A percentile compares a stretch with the other conserved stretches of the same genome.
phyloP scores from a whole-genome alignment of 2,329 filamentous ascomycete genomes.

The Diplodia sapinea region DNA sequence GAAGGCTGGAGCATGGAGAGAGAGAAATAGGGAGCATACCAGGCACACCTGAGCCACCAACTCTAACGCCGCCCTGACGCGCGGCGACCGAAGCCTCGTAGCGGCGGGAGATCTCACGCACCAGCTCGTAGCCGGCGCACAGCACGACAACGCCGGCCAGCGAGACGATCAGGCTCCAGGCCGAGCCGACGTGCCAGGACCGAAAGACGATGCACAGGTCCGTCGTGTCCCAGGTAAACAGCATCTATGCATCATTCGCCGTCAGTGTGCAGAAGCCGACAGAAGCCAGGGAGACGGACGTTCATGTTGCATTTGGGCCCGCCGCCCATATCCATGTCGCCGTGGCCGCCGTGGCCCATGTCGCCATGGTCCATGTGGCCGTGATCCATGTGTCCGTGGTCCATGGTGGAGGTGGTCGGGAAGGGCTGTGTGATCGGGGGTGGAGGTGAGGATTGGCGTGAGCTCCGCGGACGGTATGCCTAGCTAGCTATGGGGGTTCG shows the following conservation, averaged over 20 bases:
- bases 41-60: constrained; percentile 22
- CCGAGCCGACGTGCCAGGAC: constrained; percentile 83
- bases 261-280: not conserved
- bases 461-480: not conserved
- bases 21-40: not conserved
- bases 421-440: constrained; percentile 5
- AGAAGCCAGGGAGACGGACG: constrained; percentile 58
- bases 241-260: constrained; percentile 68
- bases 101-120: constrained; percentile 75
- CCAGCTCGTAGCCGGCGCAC: constrained; percentile 89
- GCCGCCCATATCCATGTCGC: constrained; percentile 43
- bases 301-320: constrained; percentile 84
- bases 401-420: constrained; percentile 12
- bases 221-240: constrained; percentile 93
- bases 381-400: constrained; percentile 37
- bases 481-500: not conserved
- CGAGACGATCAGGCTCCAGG: constrained; percentile 73
- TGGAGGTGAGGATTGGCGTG: not conserved
- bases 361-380: constrained; percentile 59
- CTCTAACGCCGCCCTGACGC: constrained; percentile 35
- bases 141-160: constrained; percentile 81
- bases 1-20: not conserved
- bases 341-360: constrained; percentile 57
- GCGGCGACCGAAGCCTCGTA: constrained; percentile 65
- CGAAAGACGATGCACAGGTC: constrained; percentile 97